Conservation (phyloP, 140 eudicot species). For the Senecio squalidus region DNA sequence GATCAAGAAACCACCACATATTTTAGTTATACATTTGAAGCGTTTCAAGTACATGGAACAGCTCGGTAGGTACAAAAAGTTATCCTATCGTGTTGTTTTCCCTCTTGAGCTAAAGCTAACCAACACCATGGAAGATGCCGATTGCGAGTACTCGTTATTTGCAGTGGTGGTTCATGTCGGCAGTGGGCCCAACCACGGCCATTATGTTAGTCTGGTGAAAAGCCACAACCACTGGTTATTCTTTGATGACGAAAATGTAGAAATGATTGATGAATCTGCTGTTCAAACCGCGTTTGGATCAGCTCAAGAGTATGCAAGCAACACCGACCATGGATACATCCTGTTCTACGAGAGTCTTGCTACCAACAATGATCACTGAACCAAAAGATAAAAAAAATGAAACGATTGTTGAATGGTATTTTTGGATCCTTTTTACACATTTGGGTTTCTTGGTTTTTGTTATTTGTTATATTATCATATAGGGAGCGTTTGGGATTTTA, state of each 20-base stretch:
- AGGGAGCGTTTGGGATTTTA: conserved; percentile 19
- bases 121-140: conserved; percentile 83
- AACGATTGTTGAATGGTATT: conserved; percentile 15
- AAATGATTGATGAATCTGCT: conserved; percentile 89
- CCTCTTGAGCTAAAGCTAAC: conserved; percentile 90
- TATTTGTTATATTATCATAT: conserved; percentile 19
- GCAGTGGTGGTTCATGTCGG: conserved; percentile 97
- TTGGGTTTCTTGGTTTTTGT: conserved; percentile 16
- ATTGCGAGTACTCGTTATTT: conserved; percentile 86
- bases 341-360: conserved; percentile 78
- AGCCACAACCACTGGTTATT: conserved; percentile 93
- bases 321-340: conserved; percentile 91
- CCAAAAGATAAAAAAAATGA: not conserved
- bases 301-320: conserved; percentile 93
- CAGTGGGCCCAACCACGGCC: conserved; percentile 97
- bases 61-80: conserved; percentile 74
- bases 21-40: conserved; percentile 88
- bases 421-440: not conserved
- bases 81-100: conserved; percentile 95
- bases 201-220: conserved; percentile 89
- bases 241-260: conserved; percentile 95
- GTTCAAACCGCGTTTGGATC: conserved; percentile 93
- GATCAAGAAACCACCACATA: conserved; percentile 86
- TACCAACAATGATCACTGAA: conserved; percentile 16
- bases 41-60: conserved; percentile 96